A percentile compares a stretch with the other conserved stretches of the same genome.
Evolutionary conservation across 495 filamentous ascomycete species (phyloP).

Genomic region (Aspergillus baeticus): DNA sequence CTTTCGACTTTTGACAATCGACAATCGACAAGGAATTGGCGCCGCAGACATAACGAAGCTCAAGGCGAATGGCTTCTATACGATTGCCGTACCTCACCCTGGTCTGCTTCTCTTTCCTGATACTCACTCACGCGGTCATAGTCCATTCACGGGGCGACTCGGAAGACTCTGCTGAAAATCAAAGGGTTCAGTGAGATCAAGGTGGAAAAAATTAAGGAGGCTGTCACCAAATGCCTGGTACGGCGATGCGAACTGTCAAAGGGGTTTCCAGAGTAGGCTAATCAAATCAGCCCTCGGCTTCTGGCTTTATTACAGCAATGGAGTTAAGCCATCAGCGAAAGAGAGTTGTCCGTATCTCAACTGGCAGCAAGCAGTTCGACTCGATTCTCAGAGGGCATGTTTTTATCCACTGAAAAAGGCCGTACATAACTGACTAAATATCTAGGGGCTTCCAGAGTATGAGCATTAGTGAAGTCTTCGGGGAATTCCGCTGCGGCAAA

Average conservation of each 20-base stretch:
- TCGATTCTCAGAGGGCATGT: constrained; percentile 64
- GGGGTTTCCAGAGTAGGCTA: not conserved
- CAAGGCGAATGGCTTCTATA: constrained; percentile 68
- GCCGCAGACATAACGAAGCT: constrained; percentile 74
- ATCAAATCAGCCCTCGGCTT: constrained; percentile 54
- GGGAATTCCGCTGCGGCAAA: constrained; percentile 79
- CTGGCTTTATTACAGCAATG: constrained; percentile 74
- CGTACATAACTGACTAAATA: not conserved
- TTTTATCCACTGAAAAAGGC: not conserved
- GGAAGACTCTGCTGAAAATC: constrained; percentile 67
- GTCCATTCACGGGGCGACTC: constrained; percentile 66
- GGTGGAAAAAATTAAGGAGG: constrained; percentile 81
- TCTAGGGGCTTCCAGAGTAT: constrained; percentile 73
- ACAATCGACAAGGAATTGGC: constrained; percentile 54
- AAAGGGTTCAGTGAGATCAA: constrained; percentile 81
- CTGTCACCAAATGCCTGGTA: constrained; percentile 69
- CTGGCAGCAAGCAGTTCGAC: constrained; percentile 76
- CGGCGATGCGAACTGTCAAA: not conserved
- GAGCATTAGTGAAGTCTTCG: constrained; percentile 73
- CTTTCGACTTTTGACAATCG: not conserved
- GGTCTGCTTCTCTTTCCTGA: not conserved
- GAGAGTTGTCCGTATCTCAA: constrained; percentile 66
- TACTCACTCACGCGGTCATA: constrained; percentile 23
- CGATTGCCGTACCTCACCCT: constrained; percentile 57
- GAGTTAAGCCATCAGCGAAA: constrained; percentile 70